Evolutionary conservation across 176 grass and related monocot species (phyloP).

Genomic region (Secale cereale): DNA sequence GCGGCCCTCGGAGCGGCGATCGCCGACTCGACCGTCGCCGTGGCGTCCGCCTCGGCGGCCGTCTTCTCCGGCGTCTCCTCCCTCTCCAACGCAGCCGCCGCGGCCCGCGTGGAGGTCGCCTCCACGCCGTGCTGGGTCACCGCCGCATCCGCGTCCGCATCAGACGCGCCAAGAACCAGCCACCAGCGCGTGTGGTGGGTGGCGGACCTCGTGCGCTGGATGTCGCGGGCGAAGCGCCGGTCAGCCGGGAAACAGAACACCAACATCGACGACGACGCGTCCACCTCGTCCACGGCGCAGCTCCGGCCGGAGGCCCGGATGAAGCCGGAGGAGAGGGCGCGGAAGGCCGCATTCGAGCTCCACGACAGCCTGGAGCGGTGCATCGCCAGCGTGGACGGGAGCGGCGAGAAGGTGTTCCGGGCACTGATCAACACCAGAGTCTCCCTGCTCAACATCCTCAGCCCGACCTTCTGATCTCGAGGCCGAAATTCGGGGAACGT

Average conservation of each 20-base stretch:
- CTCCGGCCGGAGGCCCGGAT: slow-evolving; percentile 24
- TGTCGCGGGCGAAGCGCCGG: slow-evolving; percentile 52
- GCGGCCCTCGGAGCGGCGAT: slow-evolving; percentile 14
- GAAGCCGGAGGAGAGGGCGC: slow-evolving; percentile 41
- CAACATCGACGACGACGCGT: not conserved
- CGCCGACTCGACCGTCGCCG: slow-evolving; percentile 20
- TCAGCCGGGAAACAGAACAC: slow-evolving; percentile 27
- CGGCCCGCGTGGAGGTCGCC: slow-evolving; percentile 23
- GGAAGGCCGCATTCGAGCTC: slow-evolving; percentile 31
- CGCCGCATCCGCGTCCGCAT: not conserved
- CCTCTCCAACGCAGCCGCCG: slow-evolving; percentile 38
- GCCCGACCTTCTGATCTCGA: slow-evolving; percentile 37
- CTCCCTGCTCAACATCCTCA: slow-evolving; percentile 70
- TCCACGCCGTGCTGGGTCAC: slow-evolving; percentile 36
- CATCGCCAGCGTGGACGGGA: slow-evolving; percentile 46
- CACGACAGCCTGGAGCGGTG: slow-evolving; percentile 51
- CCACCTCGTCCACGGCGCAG: not conserved
- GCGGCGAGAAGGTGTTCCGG: slow-evolving; percentile 57
- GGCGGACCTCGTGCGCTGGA: slow-evolving; percentile 60
- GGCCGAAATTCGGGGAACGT: not conserved
- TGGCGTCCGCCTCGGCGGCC: slow-evolving; percentile 30
- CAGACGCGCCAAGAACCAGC: not conserved
- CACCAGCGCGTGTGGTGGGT: slow-evolving; percentile 53
- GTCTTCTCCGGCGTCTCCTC: slow-evolving; percentile 38
- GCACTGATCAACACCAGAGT: slow-evolving; percentile 57